phyloP scores from a whole-genome alignment of 78 protist genomes.

The Dictyostelium citrinum region DNA sequence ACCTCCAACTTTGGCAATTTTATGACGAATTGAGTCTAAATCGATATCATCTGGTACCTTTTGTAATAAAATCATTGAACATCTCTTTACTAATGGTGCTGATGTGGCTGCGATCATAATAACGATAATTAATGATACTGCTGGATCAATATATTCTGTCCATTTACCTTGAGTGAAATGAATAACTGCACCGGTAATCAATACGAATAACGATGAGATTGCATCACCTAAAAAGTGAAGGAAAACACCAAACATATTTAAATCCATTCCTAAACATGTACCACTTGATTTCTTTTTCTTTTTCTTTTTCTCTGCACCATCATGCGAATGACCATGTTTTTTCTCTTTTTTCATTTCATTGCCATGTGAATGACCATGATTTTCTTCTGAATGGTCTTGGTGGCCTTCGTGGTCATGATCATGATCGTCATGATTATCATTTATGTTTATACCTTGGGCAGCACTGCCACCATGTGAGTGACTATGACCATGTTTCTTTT shows the following conservation, averaged over 20 bases:
- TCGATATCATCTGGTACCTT: constrained; percentile 72
- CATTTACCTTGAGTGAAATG: constrained; percentile 27
- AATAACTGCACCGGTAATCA: constrained; percentile 78
- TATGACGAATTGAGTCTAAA: constrained; percentile 1
- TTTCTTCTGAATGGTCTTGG: constrained; percentile 5
- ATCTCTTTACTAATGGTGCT: constrained; percentile 74
- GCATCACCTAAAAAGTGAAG: constrained; percentile 91
- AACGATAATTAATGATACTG: constrained; percentile 75
- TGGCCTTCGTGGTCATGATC: not conserved
- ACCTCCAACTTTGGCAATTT: constrained; percentile 55
- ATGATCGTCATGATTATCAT: not conserved
- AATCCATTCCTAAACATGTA: constrained; percentile 49
- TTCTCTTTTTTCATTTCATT: not conserved
- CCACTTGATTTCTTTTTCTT: constrained; percentile 25
- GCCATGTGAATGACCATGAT: constrained; percentile 3
- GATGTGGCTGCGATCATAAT: constrained; percentile 62
- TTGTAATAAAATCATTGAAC: constrained; percentile 80
- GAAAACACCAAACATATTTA: constrained; percentile 86
- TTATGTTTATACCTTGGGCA: not conserved
- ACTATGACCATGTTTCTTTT: constrained; percentile 31
- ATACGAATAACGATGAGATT: constrained; percentile 86
- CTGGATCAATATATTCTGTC: constrained; percentile 86
- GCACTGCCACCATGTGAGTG: constrained; percentile 39
- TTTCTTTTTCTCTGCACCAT: not conserved
- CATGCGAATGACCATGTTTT: constrained; percentile 6